Percentiles rank a stretch among this genome's conserved stretches.
These are phyloP conservation scores for Xanthoceras sorbifolium DNA, from an alignment of 345 rosid species.

Conservation along the genomic window DNA sequence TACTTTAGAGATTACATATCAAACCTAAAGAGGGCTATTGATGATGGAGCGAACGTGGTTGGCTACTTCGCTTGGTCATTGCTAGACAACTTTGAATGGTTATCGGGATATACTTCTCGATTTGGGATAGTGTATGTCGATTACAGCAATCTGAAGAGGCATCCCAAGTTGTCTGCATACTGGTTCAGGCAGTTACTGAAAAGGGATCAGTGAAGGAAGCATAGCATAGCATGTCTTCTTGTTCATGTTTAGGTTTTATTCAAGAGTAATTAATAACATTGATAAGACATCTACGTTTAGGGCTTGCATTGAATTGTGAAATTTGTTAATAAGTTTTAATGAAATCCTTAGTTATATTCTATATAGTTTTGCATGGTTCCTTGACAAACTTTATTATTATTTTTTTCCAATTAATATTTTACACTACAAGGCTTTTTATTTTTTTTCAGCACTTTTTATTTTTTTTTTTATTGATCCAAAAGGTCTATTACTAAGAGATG, in stretches of 20 bases:
- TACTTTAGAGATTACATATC: slow-evolving; percentile 48
- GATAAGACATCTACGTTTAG: background rate
- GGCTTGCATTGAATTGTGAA: too few species aligned
- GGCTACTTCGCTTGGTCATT: slow-evolving; percentile 76
- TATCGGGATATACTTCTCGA: slow-evolving; percentile 57
- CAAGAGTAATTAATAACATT: background rate
- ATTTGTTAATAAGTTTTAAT: too few species aligned
- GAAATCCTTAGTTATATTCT: too few species aligned
- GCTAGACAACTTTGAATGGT: slow-evolving; percentile 71
- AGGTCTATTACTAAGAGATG: too few species aligned
- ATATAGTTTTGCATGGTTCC: too few species aligned
- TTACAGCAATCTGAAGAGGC: slow-evolving; percentile 39
- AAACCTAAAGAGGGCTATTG: slow-evolving; percentile 49
- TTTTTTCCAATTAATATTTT: too few species aligned
- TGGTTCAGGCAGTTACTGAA: slow-evolving; percentile 55
- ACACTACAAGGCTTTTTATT: too few species aligned
- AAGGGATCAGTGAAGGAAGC: slow-evolving; percentile 13
- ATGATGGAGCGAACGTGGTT: slow-evolving; percentile 56
- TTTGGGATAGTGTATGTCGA: slow-evolving; percentile 59
- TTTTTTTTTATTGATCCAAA: too few species aligned
- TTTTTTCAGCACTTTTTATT: too few species aligned
- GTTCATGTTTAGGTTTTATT: background rate
- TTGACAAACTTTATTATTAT: too few species aligned
- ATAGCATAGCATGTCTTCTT: background rate
- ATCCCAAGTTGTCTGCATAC: slow-evolving; percentile 64